A percentile compares a stretch with the other conserved stretches of the same genome.
Evolutionary conservation across 2,329 filamentous ascomycete species (phyloP).

Genomic region (Orbilia brochopaga): DNA sequence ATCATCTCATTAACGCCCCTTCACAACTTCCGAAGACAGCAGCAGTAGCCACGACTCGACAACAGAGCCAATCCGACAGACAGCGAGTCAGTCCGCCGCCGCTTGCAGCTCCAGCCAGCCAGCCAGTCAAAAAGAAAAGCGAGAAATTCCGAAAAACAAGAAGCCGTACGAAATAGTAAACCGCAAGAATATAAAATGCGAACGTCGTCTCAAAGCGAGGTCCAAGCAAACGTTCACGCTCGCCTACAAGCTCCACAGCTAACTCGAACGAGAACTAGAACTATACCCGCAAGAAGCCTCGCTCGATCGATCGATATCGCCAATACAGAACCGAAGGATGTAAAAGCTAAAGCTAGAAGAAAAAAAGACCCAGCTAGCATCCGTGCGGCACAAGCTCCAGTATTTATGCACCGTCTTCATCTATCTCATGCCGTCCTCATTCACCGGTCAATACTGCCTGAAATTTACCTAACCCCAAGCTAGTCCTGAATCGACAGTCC

Average conservation of each 20-base stretch:
- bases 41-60: too few relatives aligned
- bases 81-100: too few relatives aligned
- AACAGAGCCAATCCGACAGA: too few relatives aligned
- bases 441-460: slow-evolving; percentile 23
- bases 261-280: too few relatives aligned
- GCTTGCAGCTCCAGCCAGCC: too few relatives aligned
- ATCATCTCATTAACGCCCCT: too few relatives aligned
- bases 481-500: slow-evolving; percentile 4
- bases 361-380: background rate
- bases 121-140: too few relatives aligned
- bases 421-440: background rate
- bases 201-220: too few relatives aligned
- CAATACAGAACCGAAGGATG: background rate
- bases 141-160: too few relatives aligned
- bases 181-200: too few relatives aligned
- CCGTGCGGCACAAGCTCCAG: background rate
- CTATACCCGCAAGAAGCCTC: background rate
- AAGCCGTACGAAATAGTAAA: too few relatives aligned
- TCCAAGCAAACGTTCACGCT: background rate
- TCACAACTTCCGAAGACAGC: too few relatives aligned
- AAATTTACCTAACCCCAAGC: slow-evolving; percentile 8
- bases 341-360: background rate
- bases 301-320: background rate
- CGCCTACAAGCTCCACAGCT: background rate
- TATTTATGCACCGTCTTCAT: slow-evolving; percentile 3